Conservation (phyloP, 345 rosid species). For the Moricandia moricandioides region DNA sequence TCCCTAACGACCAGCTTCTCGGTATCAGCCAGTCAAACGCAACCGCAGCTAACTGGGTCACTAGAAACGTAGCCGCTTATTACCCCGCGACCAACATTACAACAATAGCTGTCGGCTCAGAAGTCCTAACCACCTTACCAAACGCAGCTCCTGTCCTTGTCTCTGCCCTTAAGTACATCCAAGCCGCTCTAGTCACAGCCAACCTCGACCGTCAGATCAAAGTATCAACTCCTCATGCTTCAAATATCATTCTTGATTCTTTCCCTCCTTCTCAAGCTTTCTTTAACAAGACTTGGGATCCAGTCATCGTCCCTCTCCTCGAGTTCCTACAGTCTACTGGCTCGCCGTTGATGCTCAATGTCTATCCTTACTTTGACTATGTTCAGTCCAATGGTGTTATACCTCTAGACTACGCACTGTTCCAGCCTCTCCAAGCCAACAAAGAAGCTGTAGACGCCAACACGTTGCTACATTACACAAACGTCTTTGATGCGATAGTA, state of each 20-base stretch:
- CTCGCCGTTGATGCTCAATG: slow-evolving; percentile 84
- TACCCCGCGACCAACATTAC: slow-evolving; percentile 95
- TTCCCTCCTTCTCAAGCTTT: slow-evolving; percentile 99
- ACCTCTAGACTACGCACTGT: slow-evolving; percentile 89
- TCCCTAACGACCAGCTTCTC: slow-evolving; percentile 92
- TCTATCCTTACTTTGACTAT: slow-evolving; percentile 84
- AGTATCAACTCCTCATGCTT: slow-evolving; percentile 87
- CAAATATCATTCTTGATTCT: slow-evolving; percentile 85
- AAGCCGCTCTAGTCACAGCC: slow-evolving; percentile 84
- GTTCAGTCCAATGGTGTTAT: slow-evolving; percentile 69
- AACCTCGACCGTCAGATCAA: slow-evolving; percentile 83
- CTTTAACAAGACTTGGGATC: slow-evolving; percentile 88
- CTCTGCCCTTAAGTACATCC: slow-evolving; percentile 77
- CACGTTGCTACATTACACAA: slow-evolving; percentile 89
- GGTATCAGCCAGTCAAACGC: slow-evolving; percentile 98
- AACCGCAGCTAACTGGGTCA: slow-evolving; percentile 96
- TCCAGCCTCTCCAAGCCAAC: slow-evolving; percentile 83
- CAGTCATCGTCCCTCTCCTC: slow-evolving; percentile 88
- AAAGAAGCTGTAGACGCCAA: slow-evolving; percentile 97
- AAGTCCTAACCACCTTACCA: slow-evolving; percentile 67
- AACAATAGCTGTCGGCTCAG: slow-evolving; percentile 80
- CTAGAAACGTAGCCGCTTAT: slow-evolving; percentile 75
- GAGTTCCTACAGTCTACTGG: slow-evolving; percentile 77
- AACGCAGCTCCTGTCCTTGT: slow-evolving; percentile 83
- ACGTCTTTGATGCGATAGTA: slow-evolving; percentile 87